Evolutionary conservation across 2,329 filamentous ascomycete species (phyloP), one percentile per base, ranked within the genome.

Genomic region (Karstenula rhodostoma): DNA sequence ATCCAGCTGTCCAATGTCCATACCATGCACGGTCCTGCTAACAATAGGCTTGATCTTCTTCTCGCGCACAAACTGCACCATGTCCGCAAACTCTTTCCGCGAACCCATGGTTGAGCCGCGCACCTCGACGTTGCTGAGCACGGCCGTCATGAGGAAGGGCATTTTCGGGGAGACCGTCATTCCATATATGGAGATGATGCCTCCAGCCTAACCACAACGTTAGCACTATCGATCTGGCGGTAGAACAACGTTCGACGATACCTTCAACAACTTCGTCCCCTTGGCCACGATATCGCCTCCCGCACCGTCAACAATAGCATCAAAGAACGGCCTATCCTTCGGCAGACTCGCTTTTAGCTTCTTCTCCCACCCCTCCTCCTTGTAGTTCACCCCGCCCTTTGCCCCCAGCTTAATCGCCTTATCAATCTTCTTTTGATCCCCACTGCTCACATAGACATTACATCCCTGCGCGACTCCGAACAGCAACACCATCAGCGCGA

Each of bases 71-170:
- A 97, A 97, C 1, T 85, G 83, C 6, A 97, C 84, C 93, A 98
- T 97, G 23, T 95, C 92, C n/a, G 83, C 83, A 73, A 97, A 98
- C 79, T 98, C 95, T 73, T 87, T 89, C 47, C 91, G 85, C 29
- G 92, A 96, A 0, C 94, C 94, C 94, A 98, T 97, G 0, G 94
- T 97, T 15, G 87, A 89, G 19, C 95, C 94, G 51, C 86, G 86
- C 29, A 98, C 84, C 49, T 98, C 94, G 56, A 97, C 86, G 72
- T 98, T 97, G 77, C 90, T 91, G 62, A 98, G 79, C 15, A 95
- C 90, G 0, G 93, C 93, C 61, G 83, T 79, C 91, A 97, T 97
- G 13, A 87, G 72, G 85, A 92, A 97, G 54, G 92, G 88, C 89
- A 96, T 94, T 80, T 90, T 92, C 1, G 94, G 94, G 0, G 84